A percentile compares a stretch with the other conserved stretches of the same genome.
Conservation (phyloP, 2,329 filamentous ascomycete species). For the Fusarium compactum region DNA sequence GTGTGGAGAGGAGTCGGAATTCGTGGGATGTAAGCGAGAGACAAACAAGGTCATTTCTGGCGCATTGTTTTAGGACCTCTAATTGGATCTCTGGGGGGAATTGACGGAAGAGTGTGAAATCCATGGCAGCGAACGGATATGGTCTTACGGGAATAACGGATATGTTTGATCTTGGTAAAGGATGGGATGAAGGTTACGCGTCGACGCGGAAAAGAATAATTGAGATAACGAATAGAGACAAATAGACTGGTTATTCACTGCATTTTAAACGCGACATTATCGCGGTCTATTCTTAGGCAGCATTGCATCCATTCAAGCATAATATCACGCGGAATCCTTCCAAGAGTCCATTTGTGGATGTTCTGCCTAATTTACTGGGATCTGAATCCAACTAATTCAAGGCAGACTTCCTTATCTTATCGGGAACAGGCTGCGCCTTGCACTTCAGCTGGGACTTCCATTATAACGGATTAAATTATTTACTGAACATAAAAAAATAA, state of each 20-base stretch:
- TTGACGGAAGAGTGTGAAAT: conserved; percentile 3
- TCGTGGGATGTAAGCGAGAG: not conserved
- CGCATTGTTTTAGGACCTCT: not conserved
- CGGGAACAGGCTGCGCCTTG: not conserved
- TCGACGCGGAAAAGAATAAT: too few relatives aligned
- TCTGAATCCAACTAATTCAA: not conserved
- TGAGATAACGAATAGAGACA: not conserved
- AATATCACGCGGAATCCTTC: not conserved
- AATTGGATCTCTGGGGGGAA: conserved; percentile 20
- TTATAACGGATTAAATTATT: too few relatives aligned
- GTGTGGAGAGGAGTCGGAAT: not conserved
- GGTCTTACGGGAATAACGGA: not conserved
- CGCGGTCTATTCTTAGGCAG: not conserved
- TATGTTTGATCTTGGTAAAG: not conserved
- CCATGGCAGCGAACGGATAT: not conserved
- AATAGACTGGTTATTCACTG: not conserved
- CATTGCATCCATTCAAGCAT: not conserved
- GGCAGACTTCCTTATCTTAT: not conserved
- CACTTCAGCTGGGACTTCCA: not conserved
- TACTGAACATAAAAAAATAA: too few relatives aligned
- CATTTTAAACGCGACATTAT: not conserved
- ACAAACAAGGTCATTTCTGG: conserved; percentile 9
- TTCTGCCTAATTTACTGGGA: not conserved
- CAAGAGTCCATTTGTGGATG: not conserved
- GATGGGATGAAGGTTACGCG: not conserved